Evolutionary conservation across 176 grass and related monocot species (phyloP).

Genomic region (Saccharum officinarum): DNA sequence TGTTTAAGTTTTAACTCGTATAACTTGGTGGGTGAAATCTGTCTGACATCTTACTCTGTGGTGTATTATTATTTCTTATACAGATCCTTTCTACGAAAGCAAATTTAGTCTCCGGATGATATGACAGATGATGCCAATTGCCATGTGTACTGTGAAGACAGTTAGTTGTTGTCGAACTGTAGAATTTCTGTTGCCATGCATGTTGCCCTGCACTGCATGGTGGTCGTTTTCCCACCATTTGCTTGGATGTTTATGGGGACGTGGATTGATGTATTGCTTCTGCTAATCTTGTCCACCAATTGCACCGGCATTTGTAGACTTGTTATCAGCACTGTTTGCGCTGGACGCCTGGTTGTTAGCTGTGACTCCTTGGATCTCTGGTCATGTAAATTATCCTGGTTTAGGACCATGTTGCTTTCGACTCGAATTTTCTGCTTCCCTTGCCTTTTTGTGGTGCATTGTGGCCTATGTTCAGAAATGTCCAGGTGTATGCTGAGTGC

Average conservation of each 20-base stretch:
- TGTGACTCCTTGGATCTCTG: neutral
- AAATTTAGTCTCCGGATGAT: neutral
- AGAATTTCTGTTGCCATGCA: neutral
- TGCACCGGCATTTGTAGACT: neutral
- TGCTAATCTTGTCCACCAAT: neutral
- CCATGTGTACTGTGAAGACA: slow-evolving; percentile 9
- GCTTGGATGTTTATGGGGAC: neutral
- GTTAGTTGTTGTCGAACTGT: slow-evolving; percentile 5
- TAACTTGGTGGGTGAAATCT: neutral
- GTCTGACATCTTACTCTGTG: neutral
- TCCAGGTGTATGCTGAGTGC: neutral
- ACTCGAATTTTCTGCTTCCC: neutral
- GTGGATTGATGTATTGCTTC: slow-evolving; percentile 18
- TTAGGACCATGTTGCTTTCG: slow-evolving; percentile 4
- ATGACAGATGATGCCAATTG: too few species aligned
- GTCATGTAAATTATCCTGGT: slow-evolving; percentile 15
- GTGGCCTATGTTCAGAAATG: neutral
- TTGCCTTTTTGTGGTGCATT: neutral
- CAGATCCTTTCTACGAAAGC: slow-evolving; percentile 17
- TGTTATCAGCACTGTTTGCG: neutral
- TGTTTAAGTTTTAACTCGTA: neutral
- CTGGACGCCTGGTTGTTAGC: slow-evolving; percentile 4
- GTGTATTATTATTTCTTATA: neutral
- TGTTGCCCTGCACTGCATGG: neutral
- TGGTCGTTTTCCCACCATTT: slow-evolving; percentile 3